Evolutionary conservation across 176 grass and related monocot genomes (phyloP).

Genomic region (Phragmites australis): DNA sequence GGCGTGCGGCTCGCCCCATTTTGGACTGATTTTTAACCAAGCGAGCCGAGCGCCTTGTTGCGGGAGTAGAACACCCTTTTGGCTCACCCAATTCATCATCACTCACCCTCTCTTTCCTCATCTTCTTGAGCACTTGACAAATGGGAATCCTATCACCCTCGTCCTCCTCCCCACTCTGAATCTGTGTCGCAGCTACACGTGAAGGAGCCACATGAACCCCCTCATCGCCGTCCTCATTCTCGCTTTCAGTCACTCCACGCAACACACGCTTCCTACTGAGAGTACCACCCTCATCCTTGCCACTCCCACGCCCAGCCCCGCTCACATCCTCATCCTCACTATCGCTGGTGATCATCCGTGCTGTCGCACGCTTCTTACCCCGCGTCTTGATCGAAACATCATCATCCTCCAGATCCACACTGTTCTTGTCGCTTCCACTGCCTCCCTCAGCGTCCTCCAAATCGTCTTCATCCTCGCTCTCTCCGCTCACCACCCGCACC

Average conservation of each 20-base stretch:
- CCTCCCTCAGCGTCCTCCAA: neutral
- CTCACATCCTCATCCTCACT: neutral
- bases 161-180: slow-evolving; percentile 23
- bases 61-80: slow-evolving; percentile 5
- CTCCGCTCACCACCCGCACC: slow-evolving; percentile 9
- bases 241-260: slow-evolving; percentile 46
- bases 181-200: neutral
- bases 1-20: neutral
- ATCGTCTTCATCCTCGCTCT: slow-evolving; percentile 7
- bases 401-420: slow-evolving; percentile 27
- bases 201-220: neutral
- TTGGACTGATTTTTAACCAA: slow-evolving; percentile 29
- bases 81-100: neutral
- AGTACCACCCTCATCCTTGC: neutral
- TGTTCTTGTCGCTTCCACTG: neutral
- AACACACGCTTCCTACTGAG: slow-evolving; percentile 38
- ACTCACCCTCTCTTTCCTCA: neutral
- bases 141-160: slow-evolving; percentile 46
- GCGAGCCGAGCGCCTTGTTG: slow-evolving; percentile 43
- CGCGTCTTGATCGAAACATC: neutral
- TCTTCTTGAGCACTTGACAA: slow-evolving; percentile 37
- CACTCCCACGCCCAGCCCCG: neutral
- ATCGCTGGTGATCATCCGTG: slow-evolving; percentile 29
- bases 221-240: slow-evolving; percentile 24
- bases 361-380: slow-evolving; percentile 1